phyloP scores from a whole-genome alignment of 2,329 filamentous ascomycete species.

The Domatiomyces catenatus region DNA sequence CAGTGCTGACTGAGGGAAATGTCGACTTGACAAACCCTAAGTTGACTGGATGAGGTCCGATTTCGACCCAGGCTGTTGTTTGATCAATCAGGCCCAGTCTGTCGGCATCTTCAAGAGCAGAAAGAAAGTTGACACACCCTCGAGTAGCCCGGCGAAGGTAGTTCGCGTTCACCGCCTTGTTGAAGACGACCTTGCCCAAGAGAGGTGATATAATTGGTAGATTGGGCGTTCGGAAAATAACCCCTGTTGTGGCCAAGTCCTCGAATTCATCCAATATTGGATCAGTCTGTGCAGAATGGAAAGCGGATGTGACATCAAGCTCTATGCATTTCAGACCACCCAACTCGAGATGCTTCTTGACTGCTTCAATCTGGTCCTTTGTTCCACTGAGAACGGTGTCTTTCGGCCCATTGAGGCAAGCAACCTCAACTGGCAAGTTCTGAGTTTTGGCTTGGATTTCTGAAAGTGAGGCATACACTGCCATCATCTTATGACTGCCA shows the following conservation, averaged over 20 bases:
- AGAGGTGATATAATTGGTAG: conserved; percentile 57
- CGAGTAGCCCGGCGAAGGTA: conserved; percentile 53
- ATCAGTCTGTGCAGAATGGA: conserved; percentile 32
- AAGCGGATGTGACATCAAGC: conserved; percentile 34
- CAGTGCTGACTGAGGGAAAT: conserved; percentile 38
- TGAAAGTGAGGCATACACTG: conserved; percentile 20
- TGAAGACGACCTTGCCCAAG: conserved; percentile 44
- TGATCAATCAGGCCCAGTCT: too few species aligned
- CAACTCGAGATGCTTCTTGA: conserved; percentile 6
- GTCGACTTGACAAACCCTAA: conserved; percentile 54
- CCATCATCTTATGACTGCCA: conserved; percentile 23
- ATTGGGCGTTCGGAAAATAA: conserved; percentile 42
- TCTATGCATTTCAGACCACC: conserved; percentile 21
- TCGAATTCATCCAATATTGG: conserved; percentile 1
- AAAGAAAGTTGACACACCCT: conserved; percentile 55
- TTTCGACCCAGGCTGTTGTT: too few species aligned
- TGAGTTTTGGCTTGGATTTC: conserved; percentile 9
- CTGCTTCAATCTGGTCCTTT: conserved; percentile 15
- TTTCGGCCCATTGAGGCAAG: conserved; percentile 22
- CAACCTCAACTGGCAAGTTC: conserved; percentile 19
- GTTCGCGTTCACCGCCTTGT: conserved; percentile 41
- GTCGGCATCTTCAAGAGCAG: too few species aligned
- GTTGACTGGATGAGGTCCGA: conserved; percentile 57
- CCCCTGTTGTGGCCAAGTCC: conserved; percentile 18
- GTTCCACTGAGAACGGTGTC: conserved; percentile 22